These are phyloP conservation scores for Alternaria triticina DNA, from an alignment of 2,329 filamentous ascomycete genomes.

Conservation along the genomic window DNA sequence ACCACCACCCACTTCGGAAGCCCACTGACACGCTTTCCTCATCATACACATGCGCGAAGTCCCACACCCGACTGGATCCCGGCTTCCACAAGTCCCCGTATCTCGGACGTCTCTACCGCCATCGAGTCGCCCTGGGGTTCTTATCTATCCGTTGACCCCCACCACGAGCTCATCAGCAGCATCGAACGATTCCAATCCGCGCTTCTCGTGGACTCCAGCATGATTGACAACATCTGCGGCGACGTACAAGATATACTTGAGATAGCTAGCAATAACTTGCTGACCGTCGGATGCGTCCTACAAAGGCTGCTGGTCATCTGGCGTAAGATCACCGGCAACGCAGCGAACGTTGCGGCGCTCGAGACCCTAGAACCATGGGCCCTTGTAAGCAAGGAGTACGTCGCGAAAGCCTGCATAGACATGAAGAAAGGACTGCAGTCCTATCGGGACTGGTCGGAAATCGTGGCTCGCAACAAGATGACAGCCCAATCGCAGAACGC, in stretches of 20 bases:
- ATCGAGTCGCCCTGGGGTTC: neutral
- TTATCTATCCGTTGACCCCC: neutral
- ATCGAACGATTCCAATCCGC: slow-evolving; percentile 4
- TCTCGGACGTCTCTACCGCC: neutral
- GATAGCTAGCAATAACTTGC: slow-evolving; percentile 3
- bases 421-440: neutral
- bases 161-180: neutral
- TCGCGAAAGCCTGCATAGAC: neutral
- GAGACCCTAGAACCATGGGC: neutral
- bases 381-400: neutral
- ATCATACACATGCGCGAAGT: neutral
- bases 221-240: neutral
- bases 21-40: neutral
- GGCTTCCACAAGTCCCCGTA: neutral
- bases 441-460: neutral
- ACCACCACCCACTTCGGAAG: neutral
- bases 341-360: neutral
- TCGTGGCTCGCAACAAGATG: neutral
- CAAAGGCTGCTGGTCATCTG: neutral
- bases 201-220: neutral
- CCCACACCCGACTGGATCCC: neutral
- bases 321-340: neutral
- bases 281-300: slow-evolving; percentile 2
- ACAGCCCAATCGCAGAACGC: neutral
- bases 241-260: neutral